Percentiles rank a stretch among this genome's conserved stretches.
These are phyloP conservation scores for Rhododendron ferrugineum DNA, from an alignment of 148 eudicot genomes.

Conservation along the genomic window DNA sequence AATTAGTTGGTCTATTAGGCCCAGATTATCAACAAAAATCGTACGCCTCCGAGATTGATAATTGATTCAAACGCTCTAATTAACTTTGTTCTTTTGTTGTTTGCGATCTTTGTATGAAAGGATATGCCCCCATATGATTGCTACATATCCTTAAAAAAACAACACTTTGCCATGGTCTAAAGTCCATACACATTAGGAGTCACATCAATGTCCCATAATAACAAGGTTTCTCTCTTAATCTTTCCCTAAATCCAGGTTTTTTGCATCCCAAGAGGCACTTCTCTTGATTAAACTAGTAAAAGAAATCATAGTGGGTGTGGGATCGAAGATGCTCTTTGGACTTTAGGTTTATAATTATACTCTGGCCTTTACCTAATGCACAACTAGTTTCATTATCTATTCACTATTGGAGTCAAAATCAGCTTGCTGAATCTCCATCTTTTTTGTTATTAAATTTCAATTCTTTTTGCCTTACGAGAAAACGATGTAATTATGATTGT, in stretches of 20 bases:
- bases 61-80: neutral
- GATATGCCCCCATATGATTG: neutral
- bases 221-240: conserved; percentile 17
- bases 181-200: conserved; percentile 20
- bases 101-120: neutral
- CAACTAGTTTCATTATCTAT: neutral
- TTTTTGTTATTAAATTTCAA: neutral
- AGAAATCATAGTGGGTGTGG: neutral
- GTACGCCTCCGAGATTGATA: neutral
- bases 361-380: neutral
- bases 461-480: neutral
- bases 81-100: neutral
- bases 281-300: neutral
- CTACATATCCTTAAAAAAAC: neutral
- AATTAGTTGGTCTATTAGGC: neutral
- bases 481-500: neutral
- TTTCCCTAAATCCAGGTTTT: conserved; percentile 34
- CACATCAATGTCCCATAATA: conserved; percentile 28
- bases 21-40: neutral
- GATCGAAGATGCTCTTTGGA: neutral
- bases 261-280: conserved; percentile 14
- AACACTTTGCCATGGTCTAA: neutral
- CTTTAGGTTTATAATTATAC: neutral
- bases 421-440: neutral
- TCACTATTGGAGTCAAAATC: conserved; percentile 14